Base-by-base conservation (phyloP, 768 basidiomycete genomes). In the Cystofilobasidium macerans region DNA sequence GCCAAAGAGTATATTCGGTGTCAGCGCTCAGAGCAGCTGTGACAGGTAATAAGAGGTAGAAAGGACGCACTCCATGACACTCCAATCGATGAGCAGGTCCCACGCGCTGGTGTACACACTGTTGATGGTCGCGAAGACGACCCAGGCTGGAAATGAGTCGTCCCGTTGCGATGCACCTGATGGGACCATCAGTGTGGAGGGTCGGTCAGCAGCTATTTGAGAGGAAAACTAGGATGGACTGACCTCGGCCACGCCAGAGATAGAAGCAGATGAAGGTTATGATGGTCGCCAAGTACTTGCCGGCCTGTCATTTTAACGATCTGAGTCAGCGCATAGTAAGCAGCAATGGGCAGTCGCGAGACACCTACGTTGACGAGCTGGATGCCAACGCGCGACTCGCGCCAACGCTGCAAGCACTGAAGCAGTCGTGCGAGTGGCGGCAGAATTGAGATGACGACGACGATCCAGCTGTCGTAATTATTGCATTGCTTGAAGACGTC, bases 51-150 rank as follows among this genome's bases (percentile, higher is more conserved):
- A n/a, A n/a, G n/a, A n/a, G 26, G 28, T 12, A 14, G 28, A 20
- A 32, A 32, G 14, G 14, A 32, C 51, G 8, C 18, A 54, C 45
- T 82, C 80, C 48, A 90, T 78, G 51, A 98, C 73, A 1, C 87
- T 89, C 94, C 94, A 97, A 75, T 98, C 94, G 83, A 93, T 87
- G 13, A 86, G 72, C 36, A 90, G 93, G n/a, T 68, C 67, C 67
- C 95, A 97, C 42, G 82, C 74, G 47, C 80, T 80, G 6, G 84
- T 83, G 74, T 95, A 99, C 2, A 81, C 65, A 0, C 91, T 81
- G 71, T 84, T 85, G 53, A 83, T 71, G 11, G 81, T 79, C 18
- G 80, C 85, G 45, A 81, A 80, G 16, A 94, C 72, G 70, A 85
- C 82, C 82, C 85, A 94, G 0, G 86, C 70, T 0, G 81, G 81